These are phyloP conservation scores for Penicillium sp. DNA, from an alignment of 2,329 filamentous ascomycete species.

Conservation along the genomic window DNA sequence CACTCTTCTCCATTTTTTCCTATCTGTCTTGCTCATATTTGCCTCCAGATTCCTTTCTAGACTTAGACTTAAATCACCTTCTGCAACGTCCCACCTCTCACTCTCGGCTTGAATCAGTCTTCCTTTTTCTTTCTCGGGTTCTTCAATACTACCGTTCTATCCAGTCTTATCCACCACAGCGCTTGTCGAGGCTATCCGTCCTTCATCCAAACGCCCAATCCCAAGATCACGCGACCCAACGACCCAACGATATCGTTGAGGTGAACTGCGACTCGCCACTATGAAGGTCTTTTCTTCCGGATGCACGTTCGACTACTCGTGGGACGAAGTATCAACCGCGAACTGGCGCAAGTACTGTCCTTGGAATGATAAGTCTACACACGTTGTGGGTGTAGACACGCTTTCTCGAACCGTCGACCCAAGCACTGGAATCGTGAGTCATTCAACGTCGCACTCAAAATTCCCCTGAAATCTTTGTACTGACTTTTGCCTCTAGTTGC, in stretches of 20 bases:
- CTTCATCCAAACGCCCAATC: neutral
- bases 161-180: neutral
- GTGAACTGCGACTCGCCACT: constrained; percentile 17
- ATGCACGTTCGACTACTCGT: constrained; percentile 92
- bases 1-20: constrained; percentile 8
- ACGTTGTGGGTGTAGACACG: constrained; percentile 92
- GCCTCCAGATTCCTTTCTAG: constrained; percentile 3
- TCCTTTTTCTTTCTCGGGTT: neutral
- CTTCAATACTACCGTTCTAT: neutral
- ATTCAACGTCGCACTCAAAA: neutral
- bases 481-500: constrained; percentile 42
- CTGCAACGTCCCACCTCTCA: neutral
- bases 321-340: constrained; percentile 92
- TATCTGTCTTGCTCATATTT: constrained; percentile 5
- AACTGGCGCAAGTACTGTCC: constrained; percentile 99
- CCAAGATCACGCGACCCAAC: neutral
- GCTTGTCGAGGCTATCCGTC: neutral
- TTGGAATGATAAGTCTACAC: constrained; percentile 97
- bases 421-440: constrained; percentile 56
- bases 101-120: neutral
- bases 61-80: neutral
- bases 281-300: constrained; percentile 96
- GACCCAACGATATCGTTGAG: neutral
- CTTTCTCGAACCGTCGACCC: constrained; percentile 62
- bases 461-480: neutral